These are phyloP conservation scores for Astrephomene gubernaculifera DNA, from an alignment of 139 green algal genomes.

Conservation along the genomic window DNA sequence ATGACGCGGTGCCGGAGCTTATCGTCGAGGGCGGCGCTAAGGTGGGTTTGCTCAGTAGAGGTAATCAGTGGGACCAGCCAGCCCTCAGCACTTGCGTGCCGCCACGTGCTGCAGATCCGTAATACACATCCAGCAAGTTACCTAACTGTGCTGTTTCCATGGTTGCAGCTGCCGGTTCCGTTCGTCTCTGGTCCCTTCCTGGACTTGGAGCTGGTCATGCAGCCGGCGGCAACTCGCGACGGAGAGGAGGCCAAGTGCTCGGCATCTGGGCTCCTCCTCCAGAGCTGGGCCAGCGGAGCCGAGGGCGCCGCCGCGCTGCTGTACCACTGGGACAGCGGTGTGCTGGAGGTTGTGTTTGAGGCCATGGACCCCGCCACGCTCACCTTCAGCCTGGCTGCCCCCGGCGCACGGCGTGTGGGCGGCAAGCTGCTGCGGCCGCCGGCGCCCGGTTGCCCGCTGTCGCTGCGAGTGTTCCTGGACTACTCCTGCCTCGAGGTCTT, in stretches of 20 bases:
- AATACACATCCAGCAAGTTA: no score
- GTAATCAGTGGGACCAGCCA: no score
- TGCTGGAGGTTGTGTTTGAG: slow-evolving; percentile 75
- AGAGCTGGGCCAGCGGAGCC: slow-evolving; percentile 67
- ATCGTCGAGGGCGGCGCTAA: slow-evolving; percentile 21
- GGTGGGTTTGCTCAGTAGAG: no score
- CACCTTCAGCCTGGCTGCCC: slow-evolving; percentile 66
- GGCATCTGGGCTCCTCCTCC: slow-evolving; percentile 14
- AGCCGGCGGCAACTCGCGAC: neutral
- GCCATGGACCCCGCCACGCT: slow-evolving; percentile 70
- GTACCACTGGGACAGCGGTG: slow-evolving; percentile 74
- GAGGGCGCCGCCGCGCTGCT: slow-evolving; percentile 83
- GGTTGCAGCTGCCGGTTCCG: slow-evolving; percentile 44
- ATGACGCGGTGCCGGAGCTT: neutral
- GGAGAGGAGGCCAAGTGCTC: neutral
- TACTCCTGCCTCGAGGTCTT: slow-evolving; percentile 81
- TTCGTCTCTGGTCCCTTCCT: slow-evolving; percentile 45
- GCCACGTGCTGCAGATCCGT: no score
- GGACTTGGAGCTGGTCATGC: slow-evolving; percentile 49
- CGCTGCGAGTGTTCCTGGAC: slow-evolving; percentile 85
- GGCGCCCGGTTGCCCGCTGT: slow-evolving; percentile 54
- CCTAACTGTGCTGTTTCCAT: no score
- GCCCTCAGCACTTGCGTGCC: no score
- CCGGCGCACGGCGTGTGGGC: slow-evolving; percentile 65
- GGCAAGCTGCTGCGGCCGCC: slow-evolving; percentile 62